A percentile compares a stretch with the other conserved stretches of the same genome.
Conservation (phyloP, 2,329 filamentous ascomycete species). For the Leptographium procerum region DNA sequence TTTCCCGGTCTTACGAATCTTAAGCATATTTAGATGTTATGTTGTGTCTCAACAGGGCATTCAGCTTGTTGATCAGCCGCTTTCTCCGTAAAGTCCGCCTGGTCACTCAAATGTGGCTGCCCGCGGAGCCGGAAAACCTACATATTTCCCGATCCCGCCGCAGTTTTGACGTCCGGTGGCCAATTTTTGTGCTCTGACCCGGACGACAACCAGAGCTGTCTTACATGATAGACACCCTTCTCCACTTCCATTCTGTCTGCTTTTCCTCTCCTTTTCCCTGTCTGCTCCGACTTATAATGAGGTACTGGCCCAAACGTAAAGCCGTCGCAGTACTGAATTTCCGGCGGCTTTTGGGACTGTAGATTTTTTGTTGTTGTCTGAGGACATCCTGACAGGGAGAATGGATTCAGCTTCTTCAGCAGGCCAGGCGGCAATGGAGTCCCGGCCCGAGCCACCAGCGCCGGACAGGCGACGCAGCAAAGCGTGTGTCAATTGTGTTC, state of each 20-base stretch:
- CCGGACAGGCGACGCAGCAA: background rate
- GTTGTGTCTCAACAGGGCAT: background rate
- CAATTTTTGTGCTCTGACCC: background rate
- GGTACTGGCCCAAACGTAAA: background rate
- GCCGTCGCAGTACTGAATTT: background rate
- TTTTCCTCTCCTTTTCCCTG: too few relatives aligned
- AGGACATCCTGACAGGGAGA: too few relatives aligned
- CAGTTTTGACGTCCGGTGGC: background rate
- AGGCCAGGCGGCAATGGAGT: too few relatives aligned
- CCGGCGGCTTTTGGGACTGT: background rate
- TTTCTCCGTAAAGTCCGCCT: background rate
- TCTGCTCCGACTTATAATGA: background rate
- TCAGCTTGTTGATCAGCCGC: too few relatives aligned
- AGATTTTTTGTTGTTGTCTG: too few relatives aligned
- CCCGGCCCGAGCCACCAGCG: too few relatives aligned
- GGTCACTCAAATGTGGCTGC: background rate
- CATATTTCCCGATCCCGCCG: background rate
- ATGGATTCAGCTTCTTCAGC: too few relatives aligned
- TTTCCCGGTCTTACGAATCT: too few relatives aligned
- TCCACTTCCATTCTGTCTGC: background rate
- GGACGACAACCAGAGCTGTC: background rate
- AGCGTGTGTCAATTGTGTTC: conserved; percentile 7
- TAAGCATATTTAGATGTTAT: background rate
- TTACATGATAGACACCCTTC: background rate
- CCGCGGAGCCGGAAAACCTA: background rate